These are phyloP conservation scores for Tetraselmis striata DNA, from an alignment of 139 green algal genomes.

Conservation along the genomic window DNA sequence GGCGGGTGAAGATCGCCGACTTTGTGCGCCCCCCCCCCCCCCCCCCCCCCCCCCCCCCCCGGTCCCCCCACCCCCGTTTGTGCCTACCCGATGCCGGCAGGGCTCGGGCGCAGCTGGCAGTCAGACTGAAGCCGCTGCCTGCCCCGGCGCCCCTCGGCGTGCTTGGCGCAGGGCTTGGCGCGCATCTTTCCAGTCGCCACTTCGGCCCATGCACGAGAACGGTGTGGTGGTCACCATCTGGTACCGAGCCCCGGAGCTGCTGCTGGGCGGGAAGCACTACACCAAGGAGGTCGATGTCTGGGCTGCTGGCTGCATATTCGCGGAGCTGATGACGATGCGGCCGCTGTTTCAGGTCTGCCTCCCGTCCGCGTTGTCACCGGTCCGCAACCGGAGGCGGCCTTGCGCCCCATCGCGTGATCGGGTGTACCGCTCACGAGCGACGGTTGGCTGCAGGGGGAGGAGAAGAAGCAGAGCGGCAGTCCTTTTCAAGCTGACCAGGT, in stretches of 20 bases:
- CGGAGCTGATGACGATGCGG: slow-evolving; percentile 62
- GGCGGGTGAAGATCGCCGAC: slow-evolving; percentile 55
- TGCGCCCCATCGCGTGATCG: no score
- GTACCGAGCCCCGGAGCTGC: slow-evolving; percentile 71
- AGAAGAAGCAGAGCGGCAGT: background rate
- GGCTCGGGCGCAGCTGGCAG: no score
- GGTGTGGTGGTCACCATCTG: slow-evolving; percentile 79
- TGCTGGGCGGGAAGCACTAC: slow-evolving; percentile 68
- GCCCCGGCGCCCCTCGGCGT: no score
- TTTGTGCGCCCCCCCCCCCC: slow-evolving; percentile 25
- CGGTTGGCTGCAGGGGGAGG: background rate
- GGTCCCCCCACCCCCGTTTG: background rate
- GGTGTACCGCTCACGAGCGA: background rate
- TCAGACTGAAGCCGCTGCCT: no score
- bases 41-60: no score
- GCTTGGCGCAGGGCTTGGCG: slow-evolving; percentile 39
- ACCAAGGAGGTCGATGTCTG: slow-evolving; percentile 67
- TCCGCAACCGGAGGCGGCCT: no score
- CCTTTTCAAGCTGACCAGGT: background rate
- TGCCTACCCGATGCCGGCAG: no score
- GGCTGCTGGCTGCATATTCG: slow-evolving; percentile 75
- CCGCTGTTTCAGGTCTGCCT: slow-evolving; percentile 57
- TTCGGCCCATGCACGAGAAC: slow-evolving; percentile 58
- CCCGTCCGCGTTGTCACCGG: no score
- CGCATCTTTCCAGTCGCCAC: slow-evolving; percentile 46